Conservation (phyloP, 2,329 filamentous ascomycete genomes). For the Botryosphaeria dothidea region DNA sequence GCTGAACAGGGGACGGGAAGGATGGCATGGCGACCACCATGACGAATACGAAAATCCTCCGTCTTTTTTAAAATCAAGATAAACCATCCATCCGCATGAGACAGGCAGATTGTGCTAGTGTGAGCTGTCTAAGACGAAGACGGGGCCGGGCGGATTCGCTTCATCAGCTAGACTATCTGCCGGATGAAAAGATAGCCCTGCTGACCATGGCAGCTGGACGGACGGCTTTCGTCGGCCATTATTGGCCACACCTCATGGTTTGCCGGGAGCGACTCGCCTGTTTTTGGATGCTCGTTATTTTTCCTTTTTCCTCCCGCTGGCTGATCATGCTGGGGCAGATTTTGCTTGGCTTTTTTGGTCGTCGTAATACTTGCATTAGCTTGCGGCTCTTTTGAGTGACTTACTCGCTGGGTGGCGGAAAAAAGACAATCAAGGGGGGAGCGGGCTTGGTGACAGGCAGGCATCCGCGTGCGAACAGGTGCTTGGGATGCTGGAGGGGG, state of each 20-base stretch:
- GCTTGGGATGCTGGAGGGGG: background rate
- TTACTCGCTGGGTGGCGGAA: conserved; percentile 6
- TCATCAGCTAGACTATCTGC: background rate
- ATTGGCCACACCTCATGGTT: background rate
- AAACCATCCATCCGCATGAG: conserved; percentile 4
- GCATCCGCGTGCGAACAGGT: no score
- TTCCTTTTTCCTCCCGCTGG: conserved; percentile 1
- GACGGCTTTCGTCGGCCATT: background rate
- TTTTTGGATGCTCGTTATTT: background rate
- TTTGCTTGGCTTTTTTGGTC: background rate
- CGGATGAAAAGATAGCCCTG: background rate
- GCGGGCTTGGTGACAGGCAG: background rate
- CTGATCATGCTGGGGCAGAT: background rate
- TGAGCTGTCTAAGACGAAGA: background rate
- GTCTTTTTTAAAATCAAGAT: background rate
- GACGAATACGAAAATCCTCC: conserved; percentile 2
- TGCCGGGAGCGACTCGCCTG: conserved; percentile 1
- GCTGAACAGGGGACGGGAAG: background rate
- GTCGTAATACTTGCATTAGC: conserved; percentile 11
- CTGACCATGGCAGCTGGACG: conserved; percentile 5
- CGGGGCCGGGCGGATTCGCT: background rate
- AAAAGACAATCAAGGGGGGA: background rate
- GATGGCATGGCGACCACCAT: background rate
- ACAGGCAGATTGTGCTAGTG: background rate
- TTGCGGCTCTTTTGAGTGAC: conserved; percentile 15